Evolutionary conservation across 805 yeast species (phyloP).

Genomic region (Komagataella phaffii): DNA sequence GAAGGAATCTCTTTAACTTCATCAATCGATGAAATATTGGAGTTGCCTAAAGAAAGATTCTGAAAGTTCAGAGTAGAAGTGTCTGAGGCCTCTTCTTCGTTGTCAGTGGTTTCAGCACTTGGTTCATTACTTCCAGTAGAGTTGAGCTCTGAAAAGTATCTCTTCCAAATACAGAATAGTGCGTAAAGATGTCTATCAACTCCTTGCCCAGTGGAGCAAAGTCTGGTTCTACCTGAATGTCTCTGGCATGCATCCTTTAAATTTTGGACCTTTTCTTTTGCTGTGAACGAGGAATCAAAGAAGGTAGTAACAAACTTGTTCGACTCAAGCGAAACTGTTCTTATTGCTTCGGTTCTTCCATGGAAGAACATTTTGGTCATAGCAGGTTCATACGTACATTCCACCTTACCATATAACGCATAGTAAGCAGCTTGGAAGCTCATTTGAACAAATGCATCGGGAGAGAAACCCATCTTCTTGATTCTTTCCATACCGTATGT

Average conservation of each 20-base stretch:
- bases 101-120: slow-evolving; percentile 5
- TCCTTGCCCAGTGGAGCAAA: slow-evolving; percentile 70
- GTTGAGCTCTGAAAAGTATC: slow-evolving; percentile 28
- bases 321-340: slow-evolving; percentile 73
- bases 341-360: slow-evolving; percentile 87
- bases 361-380: slow-evolving; percentile 84
- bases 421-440: slow-evolving; percentile 87
- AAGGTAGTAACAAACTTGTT: slow-evolving; percentile 75
- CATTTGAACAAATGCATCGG: slow-evolving; percentile 93
- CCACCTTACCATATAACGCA: slow-evolving; percentile 85
- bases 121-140: slow-evolving; percentile 3
- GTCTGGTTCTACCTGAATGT: slow-evolving; percentile 56
- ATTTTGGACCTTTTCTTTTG: slow-evolving; percentile 42
- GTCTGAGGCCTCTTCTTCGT: slow-evolving; percentile 15
- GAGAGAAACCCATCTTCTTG: slow-evolving; percentile 77
- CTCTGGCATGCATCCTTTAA: slow-evolving; percentile 57
- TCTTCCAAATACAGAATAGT: slow-evolving; percentile 75
- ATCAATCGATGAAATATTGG: slow-evolving; percentile 9
- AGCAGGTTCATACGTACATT: slow-evolving; percentile 91
- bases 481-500: slow-evolving; percentile 64
- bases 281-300: slow-evolving; percentile 50
- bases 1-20: slow-evolving; percentile 40
- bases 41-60: slow-evolving; percentile 8
- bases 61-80: slow-evolving; percentile 17
- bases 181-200: slow-evolving; percentile 89